Evolutionary conservation across 495 filamentous ascomycete genomes (phyloP).

Genomic region (Xylaria telfairii): DNA sequence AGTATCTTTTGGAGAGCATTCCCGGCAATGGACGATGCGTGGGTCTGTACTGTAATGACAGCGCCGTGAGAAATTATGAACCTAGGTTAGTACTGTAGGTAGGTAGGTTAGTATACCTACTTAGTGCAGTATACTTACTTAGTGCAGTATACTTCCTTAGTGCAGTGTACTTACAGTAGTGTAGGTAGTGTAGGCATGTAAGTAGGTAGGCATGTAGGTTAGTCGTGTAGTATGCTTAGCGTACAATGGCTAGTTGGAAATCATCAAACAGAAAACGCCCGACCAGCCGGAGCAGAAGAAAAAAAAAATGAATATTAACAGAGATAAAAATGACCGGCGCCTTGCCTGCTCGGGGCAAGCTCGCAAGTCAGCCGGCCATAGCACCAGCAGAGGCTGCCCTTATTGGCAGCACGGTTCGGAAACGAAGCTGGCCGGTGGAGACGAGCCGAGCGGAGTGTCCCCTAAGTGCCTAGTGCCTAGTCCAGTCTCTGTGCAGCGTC

Average conservation of each 20-base stretch:
- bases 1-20: slow-evolving; percentile 14
- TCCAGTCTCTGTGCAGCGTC: no score
- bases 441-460: slow-evolving; percentile 38
- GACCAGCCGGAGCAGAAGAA: slow-evolving; percentile 3
- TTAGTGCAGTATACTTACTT: no score
- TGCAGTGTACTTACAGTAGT: no score
- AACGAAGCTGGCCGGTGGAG: slow-evolving; percentile 40
- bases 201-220: no score
- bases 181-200: no score
- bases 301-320: not conserved
- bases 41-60: slow-evolving; percentile 17
- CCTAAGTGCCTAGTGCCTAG: slow-evolving; percentile 27
- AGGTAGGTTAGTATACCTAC: no score
- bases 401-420: slow-evolving; percentile 29
- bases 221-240: not conserved
- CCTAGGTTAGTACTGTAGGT: no score
- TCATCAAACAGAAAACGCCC: slow-evolving; percentile 11
- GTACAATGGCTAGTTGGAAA: not conserved
- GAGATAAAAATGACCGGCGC: slow-evolving; percentile 4
- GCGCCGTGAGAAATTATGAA: slow-evolving; percentile 2
- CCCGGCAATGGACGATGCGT: slow-evolving; percentile 11
- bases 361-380: slow-evolving; percentile 23
- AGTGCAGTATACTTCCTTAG: no score
- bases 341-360: slow-evolving; percentile 19
- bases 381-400: not conserved